Conservation (phyloP, 176 grass and related monocot species). For the Oropetium thomaeum region DNA sequence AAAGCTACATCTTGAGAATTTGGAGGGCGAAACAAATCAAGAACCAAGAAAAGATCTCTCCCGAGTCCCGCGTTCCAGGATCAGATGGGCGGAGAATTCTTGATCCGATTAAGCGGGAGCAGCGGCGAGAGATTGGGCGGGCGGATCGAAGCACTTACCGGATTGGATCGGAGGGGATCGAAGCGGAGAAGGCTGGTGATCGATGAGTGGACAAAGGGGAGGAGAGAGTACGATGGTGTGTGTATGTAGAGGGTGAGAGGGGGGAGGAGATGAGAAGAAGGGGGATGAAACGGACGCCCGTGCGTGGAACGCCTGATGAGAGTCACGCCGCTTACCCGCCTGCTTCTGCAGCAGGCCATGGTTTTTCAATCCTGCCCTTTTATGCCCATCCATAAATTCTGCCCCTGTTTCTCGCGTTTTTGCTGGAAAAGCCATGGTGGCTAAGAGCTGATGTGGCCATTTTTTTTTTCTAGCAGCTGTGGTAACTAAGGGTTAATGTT, state of each 20-base stretch:
- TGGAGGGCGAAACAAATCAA: constrained; percentile 15
- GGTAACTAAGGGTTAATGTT: neutral
- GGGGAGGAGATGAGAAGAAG: neutral
- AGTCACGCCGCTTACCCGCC: neutral
- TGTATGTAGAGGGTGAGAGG: neutral
- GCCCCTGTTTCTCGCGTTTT: neutral
- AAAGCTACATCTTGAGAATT: constrained; percentile 11
- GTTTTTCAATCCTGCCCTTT: neutral
- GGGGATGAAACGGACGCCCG: neutral
- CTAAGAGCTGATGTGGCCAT: neutral
- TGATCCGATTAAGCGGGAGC: constrained; percentile 33
- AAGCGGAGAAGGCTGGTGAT: constrained; percentile 33
- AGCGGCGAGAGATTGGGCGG: neutral
- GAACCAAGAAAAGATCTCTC: neutral
- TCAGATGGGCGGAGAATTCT: constrained; percentile 18
- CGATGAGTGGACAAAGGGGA: constrained; percentile 31
- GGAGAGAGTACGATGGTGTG: neutral
- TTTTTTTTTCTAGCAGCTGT: neutral
- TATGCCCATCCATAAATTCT: neutral
- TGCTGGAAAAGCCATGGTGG: neutral
- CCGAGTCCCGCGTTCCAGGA: neutral
- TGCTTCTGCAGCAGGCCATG: neutral
- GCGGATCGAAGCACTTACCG: constrained; percentile 44
- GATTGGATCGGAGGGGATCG: constrained; percentile 33
- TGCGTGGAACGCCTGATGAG: constrained; percentile 6